phyloP scores from a whole-genome alignment of 2,329 filamentous ascomycete species.

The Aspergillus novoparasiticus region DNA sequence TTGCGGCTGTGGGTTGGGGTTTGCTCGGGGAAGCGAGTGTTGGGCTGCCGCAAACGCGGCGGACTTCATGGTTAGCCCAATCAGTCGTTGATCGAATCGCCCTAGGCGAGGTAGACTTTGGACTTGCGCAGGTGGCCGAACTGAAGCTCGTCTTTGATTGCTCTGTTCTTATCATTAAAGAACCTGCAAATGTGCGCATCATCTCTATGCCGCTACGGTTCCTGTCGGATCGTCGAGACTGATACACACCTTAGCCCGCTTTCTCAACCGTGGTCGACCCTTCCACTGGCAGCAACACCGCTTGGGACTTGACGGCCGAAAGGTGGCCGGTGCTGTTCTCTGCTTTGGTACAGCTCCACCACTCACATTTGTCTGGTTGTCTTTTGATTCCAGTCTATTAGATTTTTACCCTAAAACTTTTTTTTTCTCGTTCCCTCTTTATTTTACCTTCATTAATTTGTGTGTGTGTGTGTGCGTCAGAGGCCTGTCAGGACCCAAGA shows the following conservation, averaged over 20 bases:
- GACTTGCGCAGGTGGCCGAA: conserved; percentile 29
- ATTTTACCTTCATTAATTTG: conserved; percentile 9
- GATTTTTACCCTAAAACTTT: conserved; percentile 13
- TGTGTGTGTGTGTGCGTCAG: conserved; percentile 22
- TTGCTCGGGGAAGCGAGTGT: conserved; percentile 26
- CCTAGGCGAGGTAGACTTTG: conserved; percentile 26
- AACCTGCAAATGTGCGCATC: conserved; percentile 36
- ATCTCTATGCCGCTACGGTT: conserved; percentile 29
- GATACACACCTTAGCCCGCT: conserved; percentile 29
- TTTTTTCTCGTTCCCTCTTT: neutral
- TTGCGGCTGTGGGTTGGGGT: conserved; percentile 28
- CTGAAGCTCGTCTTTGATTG: conserved; percentile 21
- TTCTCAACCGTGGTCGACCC: conserved; percentile 35
- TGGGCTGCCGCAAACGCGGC: conserved; percentile 31
- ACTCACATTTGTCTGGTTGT: conserved; percentile 20
- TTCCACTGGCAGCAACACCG: conserved; percentile 21
- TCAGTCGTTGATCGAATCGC: conserved; percentile 24
- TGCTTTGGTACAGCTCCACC: conserved; percentile 27
- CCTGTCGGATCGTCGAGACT: conserved; percentile 35
- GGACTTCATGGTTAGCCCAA: conserved; percentile 29
- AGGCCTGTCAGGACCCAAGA: conserved; percentile 16
- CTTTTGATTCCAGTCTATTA: conserved; percentile 17
- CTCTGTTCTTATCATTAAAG: conserved; percentile 5
- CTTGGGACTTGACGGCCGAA: conserved; percentile 22
- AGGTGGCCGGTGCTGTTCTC: conserved; percentile 20